Conservation (phyloP, 2,329 filamentous ascomycete species). For the Sarocladium strictum region DNA sequence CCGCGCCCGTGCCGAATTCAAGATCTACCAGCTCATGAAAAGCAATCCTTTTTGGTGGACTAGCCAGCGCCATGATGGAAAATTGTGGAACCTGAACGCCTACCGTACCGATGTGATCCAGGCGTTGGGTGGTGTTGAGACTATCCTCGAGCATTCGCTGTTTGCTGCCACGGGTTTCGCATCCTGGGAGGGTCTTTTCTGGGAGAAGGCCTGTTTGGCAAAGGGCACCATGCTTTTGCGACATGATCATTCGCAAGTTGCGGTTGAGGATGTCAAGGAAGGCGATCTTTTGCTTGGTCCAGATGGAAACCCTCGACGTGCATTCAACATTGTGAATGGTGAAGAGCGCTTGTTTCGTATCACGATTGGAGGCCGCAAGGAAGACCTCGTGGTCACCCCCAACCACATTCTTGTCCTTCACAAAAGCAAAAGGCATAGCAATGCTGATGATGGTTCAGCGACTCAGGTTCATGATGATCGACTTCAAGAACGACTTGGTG, state of each 20-base stretch:
- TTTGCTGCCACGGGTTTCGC: slow-evolving; percentile 97
- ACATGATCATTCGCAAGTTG: slow-evolving; percentile 35
- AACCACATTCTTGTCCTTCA: slow-evolving; percentile 43
- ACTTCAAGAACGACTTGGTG: too few species aligned
- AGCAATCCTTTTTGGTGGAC: slow-evolving; percentile 99
- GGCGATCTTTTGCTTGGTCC: slow-evolving; percentile 43
- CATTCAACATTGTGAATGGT: slow-evolving; percentile 43
- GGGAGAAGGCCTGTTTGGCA: slow-evolving; percentile 58
- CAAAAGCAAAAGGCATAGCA: slow-evolving; percentile 21
- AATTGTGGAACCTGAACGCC: slow-evolving; percentile 93
- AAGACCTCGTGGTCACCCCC: slow-evolving; percentile 43
- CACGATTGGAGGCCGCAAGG: slow-evolving; percentile 31
- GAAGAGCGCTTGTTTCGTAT: slow-evolving; percentile 42
- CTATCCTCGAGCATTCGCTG: slow-evolving; percentile 90
- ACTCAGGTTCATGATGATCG: too few species aligned
- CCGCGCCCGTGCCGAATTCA: slow-evolving; percentile 91
- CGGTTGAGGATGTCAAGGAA: slow-evolving; percentile 42
- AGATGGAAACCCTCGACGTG: slow-evolving; percentile 39
- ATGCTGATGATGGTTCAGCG: too few species aligned
- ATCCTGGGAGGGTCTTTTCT: slow-evolving; percentile 94
- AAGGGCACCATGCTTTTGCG: slow-evolving; percentile 38
- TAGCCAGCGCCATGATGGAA: slow-evolving; percentile 92
- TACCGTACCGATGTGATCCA: slow-evolving; percentile 97
- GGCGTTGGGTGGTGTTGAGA: slow-evolving; percentile 92
- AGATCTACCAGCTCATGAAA: slow-evolving; percentile 98